phyloP scores from a whole-genome alignment of 768 basidiomycete genomes.

The Trametes gibbosa region DNA sequence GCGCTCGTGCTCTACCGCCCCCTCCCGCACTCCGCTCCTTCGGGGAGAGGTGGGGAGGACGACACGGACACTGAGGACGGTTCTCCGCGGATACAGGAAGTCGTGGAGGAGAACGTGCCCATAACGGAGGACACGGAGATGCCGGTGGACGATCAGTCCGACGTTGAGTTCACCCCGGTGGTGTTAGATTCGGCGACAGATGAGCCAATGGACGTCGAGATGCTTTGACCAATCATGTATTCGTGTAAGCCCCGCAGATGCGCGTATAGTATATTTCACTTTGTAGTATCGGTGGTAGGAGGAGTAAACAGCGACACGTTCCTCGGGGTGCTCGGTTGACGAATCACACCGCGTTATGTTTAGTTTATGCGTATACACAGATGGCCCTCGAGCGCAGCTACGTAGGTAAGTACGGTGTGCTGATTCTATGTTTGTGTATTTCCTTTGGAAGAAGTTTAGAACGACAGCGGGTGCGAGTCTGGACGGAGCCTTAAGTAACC shows the following conservation, averaged over 20 bases:
- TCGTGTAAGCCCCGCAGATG: background rate
- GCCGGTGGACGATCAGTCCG: conserved; percentile 11
- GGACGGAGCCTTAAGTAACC: background rate
- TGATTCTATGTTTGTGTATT: background rate
- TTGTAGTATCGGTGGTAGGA: too few species aligned
- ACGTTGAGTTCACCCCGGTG: conserved; percentile 15
- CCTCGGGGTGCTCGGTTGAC: background rate
- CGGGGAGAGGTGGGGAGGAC: background rate
- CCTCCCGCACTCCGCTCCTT: conserved; percentile 4
- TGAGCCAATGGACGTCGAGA: conserved; percentile 30
- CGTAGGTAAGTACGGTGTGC: background rate
- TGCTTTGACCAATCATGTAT: conserved; percentile 17
- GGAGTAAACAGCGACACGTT: background rate
- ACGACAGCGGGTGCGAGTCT: too few species aligned
- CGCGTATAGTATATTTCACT: background rate
- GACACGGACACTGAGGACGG: background rate
- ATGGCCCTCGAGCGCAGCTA: background rate
- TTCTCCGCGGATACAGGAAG: conserved; percentile 7
- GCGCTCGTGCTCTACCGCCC: conserved; percentile 32
- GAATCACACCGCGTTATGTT: background rate
- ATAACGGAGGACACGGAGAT: background rate
- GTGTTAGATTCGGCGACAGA: conserved; percentile 14
- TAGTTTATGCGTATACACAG: background rate
- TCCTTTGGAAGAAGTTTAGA: too few species aligned
- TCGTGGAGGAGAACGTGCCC: background rate